Percentiles rank a stretch among this genome's conserved stretches.
These are phyloP conservation scores for Zoysia pacifica DNA, from an alignment of 176 grass and related monocot genomes.

Conservation along the genomic window DNA sequence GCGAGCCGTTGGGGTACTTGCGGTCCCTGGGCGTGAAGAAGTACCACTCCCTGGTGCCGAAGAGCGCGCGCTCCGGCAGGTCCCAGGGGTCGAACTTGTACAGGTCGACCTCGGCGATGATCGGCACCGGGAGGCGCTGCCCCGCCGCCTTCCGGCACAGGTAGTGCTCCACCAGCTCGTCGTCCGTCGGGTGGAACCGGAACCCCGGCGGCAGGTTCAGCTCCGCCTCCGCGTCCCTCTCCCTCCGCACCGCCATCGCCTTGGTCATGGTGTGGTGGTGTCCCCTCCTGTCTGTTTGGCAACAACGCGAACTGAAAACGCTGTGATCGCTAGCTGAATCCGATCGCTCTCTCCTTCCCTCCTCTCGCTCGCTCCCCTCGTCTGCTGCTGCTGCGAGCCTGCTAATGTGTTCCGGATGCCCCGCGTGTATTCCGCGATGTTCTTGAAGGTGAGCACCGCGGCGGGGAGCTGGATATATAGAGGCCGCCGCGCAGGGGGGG, in stretches of 20 bases:
- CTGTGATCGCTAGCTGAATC: not conserved
- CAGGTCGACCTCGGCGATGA: constrained; percentile 95
- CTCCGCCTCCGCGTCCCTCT: constrained; percentile 62
- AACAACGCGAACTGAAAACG: not conserved
- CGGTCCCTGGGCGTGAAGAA: constrained; percentile 60
- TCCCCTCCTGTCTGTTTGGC: not conserved
- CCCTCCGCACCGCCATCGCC: constrained; percentile 30
- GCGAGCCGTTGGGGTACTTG: constrained; percentile 57
- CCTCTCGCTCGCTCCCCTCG: no score
- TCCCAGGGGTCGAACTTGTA: constrained; percentile 94
- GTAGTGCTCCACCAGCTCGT: constrained; percentile 83
- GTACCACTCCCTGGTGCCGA: constrained; percentile 59
- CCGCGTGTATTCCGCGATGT: not conserved
- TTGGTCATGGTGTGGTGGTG: not conserved
- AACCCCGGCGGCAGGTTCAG: constrained; percentile 84
- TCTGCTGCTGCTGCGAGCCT: not conserved
- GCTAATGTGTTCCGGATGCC: no score
- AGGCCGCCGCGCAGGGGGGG: no score
- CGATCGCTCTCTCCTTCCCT: not conserved
- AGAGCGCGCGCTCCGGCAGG: constrained; percentile 54
- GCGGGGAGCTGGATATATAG: constrained; percentile 29
- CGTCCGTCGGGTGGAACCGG: constrained; percentile 95
- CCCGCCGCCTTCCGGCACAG: constrained; percentile 54
- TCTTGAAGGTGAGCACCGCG: not conserved
- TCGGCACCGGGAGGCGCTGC: constrained; percentile 50